These are phyloP conservation scores for Chrysanthemum seticuspe DNA, from an alignment of 129 eudicot genomes.

Conservation along the genomic window DNA sequence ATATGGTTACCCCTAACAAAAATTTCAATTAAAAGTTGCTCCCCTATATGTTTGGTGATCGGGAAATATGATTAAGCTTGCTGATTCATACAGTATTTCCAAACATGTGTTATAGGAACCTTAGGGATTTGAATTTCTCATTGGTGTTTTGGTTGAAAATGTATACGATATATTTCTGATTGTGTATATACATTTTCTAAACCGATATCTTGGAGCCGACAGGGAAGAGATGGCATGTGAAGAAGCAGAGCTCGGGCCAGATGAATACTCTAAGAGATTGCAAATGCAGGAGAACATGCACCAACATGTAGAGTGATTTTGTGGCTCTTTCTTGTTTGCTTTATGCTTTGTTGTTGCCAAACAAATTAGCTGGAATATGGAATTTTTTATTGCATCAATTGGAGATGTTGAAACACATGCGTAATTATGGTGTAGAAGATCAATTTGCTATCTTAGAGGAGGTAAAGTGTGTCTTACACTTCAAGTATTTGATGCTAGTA, in stretches of 20 bases:
- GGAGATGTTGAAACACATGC: slow-evolving; percentile 92
- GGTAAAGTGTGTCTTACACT: slow-evolving; percentile 28
- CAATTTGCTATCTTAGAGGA: slow-evolving; percentile 72
- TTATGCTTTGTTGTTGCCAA: neutral
- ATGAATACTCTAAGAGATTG: slow-evolving; percentile 68
- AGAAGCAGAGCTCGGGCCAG: slow-evolving; percentile 98
- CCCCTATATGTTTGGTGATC: too few relatives aligned
- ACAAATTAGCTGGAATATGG: neutral
- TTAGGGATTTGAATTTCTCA: too few relatives aligned
- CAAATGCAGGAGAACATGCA: slow-evolving; percentile 58
- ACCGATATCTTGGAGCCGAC: slow-evolving; percentile 20
- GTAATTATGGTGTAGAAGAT: slow-evolving; percentile 59
- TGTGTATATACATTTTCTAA: neutral
- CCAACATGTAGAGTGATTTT: slow-evolving; percentile 44
- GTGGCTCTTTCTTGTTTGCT: neutral
- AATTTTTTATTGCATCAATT: slow-evolving; percentile 60
- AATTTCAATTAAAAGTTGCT: neutral
- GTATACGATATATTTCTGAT: slow-evolving; percentile 6
- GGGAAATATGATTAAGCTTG: too few relatives aligned
- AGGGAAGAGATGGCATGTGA: slow-evolving; percentile 99
- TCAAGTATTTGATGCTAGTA: neutral
- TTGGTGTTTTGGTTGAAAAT: slow-evolving; percentile 13
- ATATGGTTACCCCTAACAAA: neutral
- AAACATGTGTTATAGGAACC: too few relatives aligned
- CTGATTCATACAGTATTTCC: too few relatives aligned